Conservation (phyloP, 768 basidiomycete genomes). For the Mycena olivaceomarginata region DNA sequence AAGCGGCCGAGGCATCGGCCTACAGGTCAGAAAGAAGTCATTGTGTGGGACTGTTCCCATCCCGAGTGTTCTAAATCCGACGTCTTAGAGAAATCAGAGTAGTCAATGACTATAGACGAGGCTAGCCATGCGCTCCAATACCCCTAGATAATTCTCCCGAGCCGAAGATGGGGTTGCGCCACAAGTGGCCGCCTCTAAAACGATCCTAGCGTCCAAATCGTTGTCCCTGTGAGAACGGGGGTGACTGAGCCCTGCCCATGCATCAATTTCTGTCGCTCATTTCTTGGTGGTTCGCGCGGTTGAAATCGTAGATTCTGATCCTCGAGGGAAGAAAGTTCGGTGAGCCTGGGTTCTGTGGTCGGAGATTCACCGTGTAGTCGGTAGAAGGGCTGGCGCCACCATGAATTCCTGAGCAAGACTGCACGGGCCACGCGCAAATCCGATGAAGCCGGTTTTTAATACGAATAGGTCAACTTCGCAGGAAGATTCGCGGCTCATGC, state of each 20-base stretch:
- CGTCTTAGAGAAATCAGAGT: background rate
- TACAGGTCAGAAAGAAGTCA: background rate
- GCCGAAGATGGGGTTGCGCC: background rate
- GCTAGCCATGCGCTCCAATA: background rate
- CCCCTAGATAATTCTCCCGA: background rate
- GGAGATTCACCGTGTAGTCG: too few relatives aligned
- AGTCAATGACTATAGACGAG: background rate
- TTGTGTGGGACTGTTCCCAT: background rate
- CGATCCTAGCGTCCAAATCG: background rate
- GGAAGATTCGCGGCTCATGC: background rate
- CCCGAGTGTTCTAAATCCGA: slow-evolving; percentile 20
- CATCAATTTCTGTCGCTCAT: too few relatives aligned
- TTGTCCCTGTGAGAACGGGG: background rate
- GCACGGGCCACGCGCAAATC: background rate
- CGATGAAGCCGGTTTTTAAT: background rate
- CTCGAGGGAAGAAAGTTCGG: too few relatives aligned
- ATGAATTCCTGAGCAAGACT: too few relatives aligned
- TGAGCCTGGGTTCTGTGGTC: too few relatives aligned
- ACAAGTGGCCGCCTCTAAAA: background rate
- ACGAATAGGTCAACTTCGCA: background rate
- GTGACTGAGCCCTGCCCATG: background rate
- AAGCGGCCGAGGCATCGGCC: background rate
- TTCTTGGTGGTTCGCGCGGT: too few relatives aligned
- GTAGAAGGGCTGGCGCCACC: too few relatives aligned
- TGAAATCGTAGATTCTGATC: too few relatives aligned